Conservation (phyloP, 2,329 filamentous ascomycete genomes). For the Trichoderma sp. region DNA sequence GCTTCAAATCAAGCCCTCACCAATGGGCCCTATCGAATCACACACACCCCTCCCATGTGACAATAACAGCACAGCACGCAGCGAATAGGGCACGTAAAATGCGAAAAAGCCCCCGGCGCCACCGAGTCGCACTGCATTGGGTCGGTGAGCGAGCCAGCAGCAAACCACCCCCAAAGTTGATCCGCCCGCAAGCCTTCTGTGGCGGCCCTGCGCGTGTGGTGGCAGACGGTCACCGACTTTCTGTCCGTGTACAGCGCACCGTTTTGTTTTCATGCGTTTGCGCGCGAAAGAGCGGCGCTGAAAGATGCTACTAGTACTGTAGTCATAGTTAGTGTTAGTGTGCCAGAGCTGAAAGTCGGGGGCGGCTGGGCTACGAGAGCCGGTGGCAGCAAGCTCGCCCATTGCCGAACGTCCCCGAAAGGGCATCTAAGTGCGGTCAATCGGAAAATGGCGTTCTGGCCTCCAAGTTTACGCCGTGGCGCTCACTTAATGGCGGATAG, state of each 20-base stretch:
- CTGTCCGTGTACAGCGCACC: background rate
- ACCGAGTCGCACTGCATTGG: conserved; percentile 14
- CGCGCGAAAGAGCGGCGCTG: background rate
- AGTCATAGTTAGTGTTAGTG: background rate
- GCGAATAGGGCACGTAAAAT: background rate
- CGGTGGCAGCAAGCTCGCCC: background rate
- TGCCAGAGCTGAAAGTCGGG: background rate
- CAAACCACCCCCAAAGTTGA: background rate
- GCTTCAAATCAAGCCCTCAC: background rate
- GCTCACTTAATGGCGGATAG: background rate
- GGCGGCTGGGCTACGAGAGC: background rate
- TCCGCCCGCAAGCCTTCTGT: background rate
- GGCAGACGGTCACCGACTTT: conserved; percentile 3
- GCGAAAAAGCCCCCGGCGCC: background rate
- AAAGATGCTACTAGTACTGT: background rate
- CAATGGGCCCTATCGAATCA: background rate
- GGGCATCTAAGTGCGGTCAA: background rate
- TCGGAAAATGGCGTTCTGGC: background rate
- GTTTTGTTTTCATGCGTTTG: background rate
- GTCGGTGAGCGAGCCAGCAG: background rate
- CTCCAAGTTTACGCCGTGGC: background rate
- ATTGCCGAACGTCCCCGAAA: background rate
- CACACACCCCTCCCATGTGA: background rate
- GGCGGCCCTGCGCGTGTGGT: background rate
- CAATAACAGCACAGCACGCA: background rate